These are phyloP conservation scores for Cruciata laevipes DNA, from an alignment of 257 asterid species.

Conservation along the genomic window DNA sequence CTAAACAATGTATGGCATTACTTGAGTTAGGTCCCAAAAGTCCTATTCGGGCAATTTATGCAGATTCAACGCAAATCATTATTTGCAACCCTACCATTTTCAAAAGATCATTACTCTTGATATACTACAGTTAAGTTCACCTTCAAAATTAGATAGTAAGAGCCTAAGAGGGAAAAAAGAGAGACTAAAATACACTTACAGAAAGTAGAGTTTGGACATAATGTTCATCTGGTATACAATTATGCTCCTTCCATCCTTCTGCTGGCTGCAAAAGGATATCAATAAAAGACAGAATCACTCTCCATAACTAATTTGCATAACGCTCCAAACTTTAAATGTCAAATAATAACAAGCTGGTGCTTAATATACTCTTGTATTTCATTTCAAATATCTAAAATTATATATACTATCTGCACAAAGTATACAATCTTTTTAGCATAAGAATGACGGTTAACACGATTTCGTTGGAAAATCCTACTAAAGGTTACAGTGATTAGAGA, in stretches of 20 bases:
- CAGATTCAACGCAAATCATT: background rate
- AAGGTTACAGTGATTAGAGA: background rate
- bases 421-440: background rate
- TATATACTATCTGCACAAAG: background rate
- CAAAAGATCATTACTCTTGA: background rate
- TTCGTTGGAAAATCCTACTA: background rate
- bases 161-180: background rate
- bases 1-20: background rate
- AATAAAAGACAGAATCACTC: slow-evolving; percentile 9
- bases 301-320: slow-evolving; percentile 6
- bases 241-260: slow-evolving; percentile 68
- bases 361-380: no score
- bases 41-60: background rate
- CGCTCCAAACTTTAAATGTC: background rate
- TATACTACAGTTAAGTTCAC: background rate
- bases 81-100: background rate
- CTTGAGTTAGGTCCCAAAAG: background rate
- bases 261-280: slow-evolving; percentile 55
- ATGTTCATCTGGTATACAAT: slow-evolving; percentile 98
- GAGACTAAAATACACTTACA: slow-evolving; percentile 38
- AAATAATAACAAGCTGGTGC: background rate
- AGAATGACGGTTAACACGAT: background rate
- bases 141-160: background rate
- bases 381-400: background rate
- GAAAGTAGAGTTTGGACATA: slow-evolving; percentile 90